Conservation (phyloP, 306 rosid genomes). For the Vicia faba region DNA sequence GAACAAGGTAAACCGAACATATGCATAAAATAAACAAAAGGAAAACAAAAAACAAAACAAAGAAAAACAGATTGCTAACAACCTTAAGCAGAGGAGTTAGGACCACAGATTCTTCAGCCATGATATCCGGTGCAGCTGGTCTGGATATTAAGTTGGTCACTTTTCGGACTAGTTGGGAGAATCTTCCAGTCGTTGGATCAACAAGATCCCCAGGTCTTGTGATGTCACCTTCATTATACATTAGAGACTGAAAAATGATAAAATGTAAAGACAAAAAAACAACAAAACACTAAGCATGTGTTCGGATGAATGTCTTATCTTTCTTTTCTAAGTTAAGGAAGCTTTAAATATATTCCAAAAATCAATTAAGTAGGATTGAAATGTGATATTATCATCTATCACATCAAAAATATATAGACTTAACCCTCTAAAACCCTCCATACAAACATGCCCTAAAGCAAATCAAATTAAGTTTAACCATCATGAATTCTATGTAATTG, state of each 20-base stretch:
- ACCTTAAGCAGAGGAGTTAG: constrained; percentile 66
- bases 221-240: constrained; percentile 76
- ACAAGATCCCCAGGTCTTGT: constrained; percentile 52
- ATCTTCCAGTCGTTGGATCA: constrained; percentile 62
- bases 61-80: neutral
- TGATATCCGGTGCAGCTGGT: constrained; percentile 38
- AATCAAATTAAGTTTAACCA: constrained; percentile 11
- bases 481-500: neutral
- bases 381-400: neutral
- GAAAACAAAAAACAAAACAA: neutral
- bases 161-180: constrained; percentile 53
- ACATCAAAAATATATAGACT: neutral
- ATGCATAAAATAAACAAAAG: neutral
- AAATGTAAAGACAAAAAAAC: constrained; percentile 31
- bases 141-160: constrained; percentile 47
- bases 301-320: neutral
- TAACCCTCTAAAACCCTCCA: neutral
- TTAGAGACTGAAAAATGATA: constrained; percentile 57
- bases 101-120: constrained; percentile 51
- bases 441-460: neutral
- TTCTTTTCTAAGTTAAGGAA: neutral
- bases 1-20: neutral
- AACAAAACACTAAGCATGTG: constrained; percentile 12
- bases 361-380: neutral
- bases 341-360: neutral